phyloP scores from a whole-genome alignment of 2,329 filamentous ascomycete genomes.

The Pestalotiopsis sp. region DNA sequence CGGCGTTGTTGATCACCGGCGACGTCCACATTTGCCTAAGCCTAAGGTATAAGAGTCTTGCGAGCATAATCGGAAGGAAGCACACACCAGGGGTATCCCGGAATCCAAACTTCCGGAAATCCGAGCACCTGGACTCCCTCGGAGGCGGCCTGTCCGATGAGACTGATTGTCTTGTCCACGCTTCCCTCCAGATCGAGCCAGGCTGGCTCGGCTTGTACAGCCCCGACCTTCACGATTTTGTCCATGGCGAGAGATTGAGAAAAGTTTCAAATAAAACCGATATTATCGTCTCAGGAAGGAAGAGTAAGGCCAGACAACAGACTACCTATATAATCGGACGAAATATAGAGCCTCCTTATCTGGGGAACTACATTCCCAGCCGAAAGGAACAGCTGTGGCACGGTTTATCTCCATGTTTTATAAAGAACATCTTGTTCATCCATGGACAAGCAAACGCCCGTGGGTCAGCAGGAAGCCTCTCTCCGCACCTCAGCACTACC shows the following conservation, averaged over 20 bases:
- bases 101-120: constrained; percentile 58
- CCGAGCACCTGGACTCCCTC: constrained; percentile 55
- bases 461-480: background rate
- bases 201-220: constrained; percentile 60
- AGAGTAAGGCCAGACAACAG: no score
- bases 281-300: no score
- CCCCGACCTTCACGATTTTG: constrained; percentile 39
- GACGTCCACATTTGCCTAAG: constrained; percentile 40
- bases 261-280: no score
- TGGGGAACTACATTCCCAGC: background rate
- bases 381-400: no score
- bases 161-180: constrained; percentile 57
- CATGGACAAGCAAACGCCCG: no score
- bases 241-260: background rate
- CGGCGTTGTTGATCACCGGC: constrained; percentile 42
- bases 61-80: background rate
- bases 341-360: background rate
- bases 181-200: constrained; percentile 61
- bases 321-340: background rate
- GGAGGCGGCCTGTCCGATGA: constrained; percentile 58
- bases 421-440: background rate
- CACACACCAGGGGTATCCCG: constrained; percentile 47
- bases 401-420: no score
- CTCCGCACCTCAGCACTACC: background rate
- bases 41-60: constrained; percentile 16